phyloP scores from a whole-genome alignment of 176 grass and related monocot genomes.

The Ananas comosus region DNA sequence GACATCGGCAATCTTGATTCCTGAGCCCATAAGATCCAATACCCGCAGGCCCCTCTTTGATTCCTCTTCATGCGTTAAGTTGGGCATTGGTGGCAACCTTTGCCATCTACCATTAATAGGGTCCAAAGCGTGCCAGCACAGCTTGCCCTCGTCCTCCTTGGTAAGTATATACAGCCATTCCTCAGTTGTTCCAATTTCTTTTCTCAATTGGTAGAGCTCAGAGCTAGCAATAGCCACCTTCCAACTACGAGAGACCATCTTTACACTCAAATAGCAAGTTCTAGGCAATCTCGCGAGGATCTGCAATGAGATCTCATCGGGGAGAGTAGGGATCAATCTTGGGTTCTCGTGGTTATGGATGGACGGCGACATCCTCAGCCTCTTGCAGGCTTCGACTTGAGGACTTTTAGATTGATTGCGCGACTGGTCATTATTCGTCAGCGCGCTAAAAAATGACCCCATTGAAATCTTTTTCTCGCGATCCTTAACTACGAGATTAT shows the following conservation, averaged over 20 bases:
- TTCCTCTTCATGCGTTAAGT: conserved; percentile 29
- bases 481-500: neutral
- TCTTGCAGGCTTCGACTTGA: conserved; percentile 37
- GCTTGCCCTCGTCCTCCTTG: conserved; percentile 25
- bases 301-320: conserved; percentile 57
- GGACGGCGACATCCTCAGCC: conserved; percentile 20
- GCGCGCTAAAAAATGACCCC: conserved; percentile 46
- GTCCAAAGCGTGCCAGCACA: conserved; percentile 56
- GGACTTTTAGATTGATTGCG: conserved; percentile 18
- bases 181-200: conserved; percentile 39
- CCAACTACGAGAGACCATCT: conserved; percentile 57
- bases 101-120: conserved; percentile 46
- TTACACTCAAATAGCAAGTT: conserved; percentile 32
- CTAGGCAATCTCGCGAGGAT: conserved; percentile 57
- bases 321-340: conserved; percentile 53
- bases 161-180: conserved; percentile 63
- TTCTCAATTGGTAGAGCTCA: conserved; percentile 42
- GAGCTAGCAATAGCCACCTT: conserved; percentile 27
- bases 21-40: conserved; percentile 23
- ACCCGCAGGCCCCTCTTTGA: conserved; percentile 20
- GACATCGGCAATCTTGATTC: conserved; percentile 38
- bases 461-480: conserved; percentile 17
- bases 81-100: conserved; percentile 58
- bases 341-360: conserved; percentile 1
- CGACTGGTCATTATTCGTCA: conserved; percentile 21